These are phyloP conservation scores for Scheffersomyces stambukii DNA, from an alignment of 1,139 yeast genomes.

Conservation along the genomic window DNA sequence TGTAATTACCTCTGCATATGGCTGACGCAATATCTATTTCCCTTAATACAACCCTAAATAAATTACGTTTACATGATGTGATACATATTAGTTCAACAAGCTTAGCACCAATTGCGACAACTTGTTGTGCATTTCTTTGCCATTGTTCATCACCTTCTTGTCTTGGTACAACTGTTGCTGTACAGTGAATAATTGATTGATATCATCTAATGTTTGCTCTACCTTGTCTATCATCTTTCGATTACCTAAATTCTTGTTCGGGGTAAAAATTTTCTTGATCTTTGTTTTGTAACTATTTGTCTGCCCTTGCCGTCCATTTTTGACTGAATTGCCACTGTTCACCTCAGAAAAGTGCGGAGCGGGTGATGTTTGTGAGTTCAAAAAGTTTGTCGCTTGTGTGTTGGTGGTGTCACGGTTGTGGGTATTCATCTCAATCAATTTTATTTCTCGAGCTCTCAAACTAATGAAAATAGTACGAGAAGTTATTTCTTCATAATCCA, in stretches of 20 bases:
- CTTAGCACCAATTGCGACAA: conserved; percentile 15
- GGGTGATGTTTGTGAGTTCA: conserved; percentile 4
- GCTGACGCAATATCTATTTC: too few relatives aligned
- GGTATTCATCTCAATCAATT: conserved; percentile 41
- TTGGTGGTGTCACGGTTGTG: conserved; percentile 10
- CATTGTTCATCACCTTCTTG: conserved; percentile 7
- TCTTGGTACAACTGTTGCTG: conserved; percentile 11
- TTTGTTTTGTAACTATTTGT: conserved; percentile 30
- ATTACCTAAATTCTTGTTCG: conserved; percentile 32
- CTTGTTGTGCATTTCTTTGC: conserved; percentile 16
- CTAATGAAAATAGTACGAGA: conserved; percentile 43
- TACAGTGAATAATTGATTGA: conserved; percentile 20
- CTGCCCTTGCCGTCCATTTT: conserved; percentile 1
- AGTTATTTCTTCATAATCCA: conserved; percentile 26
- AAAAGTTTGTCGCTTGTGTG: conserved; percentile 5
- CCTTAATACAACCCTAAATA: too few relatives aligned
- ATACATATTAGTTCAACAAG: too few relatives aligned
- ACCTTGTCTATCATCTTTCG: conserved; percentile 20
- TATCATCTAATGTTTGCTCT: conserved; percentile 24
- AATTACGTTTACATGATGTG: too few relatives aligned
- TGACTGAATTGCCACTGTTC: background rate
- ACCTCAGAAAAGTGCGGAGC: conserved; percentile 1
- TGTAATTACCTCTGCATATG: too few relatives aligned
- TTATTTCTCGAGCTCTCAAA: conserved; percentile 55
- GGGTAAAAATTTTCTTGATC: conserved; percentile 33